Percentiles rank a stretch among this genome's conserved stretches.
Evolutionary conservation across 164 flowering plant species (phyloP).

Genomic region (Magnolia changhungtana): DNA sequence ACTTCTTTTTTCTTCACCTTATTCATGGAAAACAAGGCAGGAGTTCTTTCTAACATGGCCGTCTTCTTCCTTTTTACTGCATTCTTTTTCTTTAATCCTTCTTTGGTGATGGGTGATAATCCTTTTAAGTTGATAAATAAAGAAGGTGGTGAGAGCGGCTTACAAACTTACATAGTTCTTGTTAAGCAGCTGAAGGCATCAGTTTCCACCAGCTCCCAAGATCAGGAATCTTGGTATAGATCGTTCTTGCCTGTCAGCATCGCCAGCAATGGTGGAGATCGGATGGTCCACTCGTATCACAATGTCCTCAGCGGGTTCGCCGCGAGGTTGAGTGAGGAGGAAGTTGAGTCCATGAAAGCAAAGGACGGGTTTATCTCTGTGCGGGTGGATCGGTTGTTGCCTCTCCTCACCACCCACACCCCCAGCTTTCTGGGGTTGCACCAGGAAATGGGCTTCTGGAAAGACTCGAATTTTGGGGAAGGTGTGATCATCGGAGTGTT

Average conservation of each 20-base stretch:
- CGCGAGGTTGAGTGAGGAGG: conserved; percentile 12
- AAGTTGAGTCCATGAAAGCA: conserved; percentile 13
- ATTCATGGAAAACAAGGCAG: neutral
- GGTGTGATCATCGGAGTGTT: conserved; percentile 50
- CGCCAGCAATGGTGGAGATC: conserved; percentile 1
- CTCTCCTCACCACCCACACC: conserved; percentile 17
- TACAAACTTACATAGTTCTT: conserved; percentile 8
- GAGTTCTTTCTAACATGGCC: conserved; percentile 13
- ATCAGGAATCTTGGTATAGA: conserved; percentile 24
- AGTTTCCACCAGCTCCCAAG: conserved; percentile 9
- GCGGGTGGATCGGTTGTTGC: no score
- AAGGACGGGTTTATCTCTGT: conserved; percentile 16
- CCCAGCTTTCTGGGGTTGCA: conserved; percentile 37
- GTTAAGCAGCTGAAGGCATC: conserved; percentile 13
- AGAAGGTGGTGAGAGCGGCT: neutral
- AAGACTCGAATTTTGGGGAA: conserved; percentile 16
- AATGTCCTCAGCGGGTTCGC: conserved; percentile 26
- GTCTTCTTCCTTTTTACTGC: conserved; percentile 7
- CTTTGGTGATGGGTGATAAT: neutral
- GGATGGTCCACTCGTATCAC: conserved; percentile 20
- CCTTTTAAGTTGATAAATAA: neutral
- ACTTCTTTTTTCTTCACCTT: conserved; percentile 2
- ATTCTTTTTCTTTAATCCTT: conserved; percentile 5
- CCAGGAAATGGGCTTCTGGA: conserved; percentile 16
- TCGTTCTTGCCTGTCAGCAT: conserved; percentile 32